Base-by-base conservation (phyloP, 345 rosid species). In the Eucalyptus camaldulensis region DNA sequence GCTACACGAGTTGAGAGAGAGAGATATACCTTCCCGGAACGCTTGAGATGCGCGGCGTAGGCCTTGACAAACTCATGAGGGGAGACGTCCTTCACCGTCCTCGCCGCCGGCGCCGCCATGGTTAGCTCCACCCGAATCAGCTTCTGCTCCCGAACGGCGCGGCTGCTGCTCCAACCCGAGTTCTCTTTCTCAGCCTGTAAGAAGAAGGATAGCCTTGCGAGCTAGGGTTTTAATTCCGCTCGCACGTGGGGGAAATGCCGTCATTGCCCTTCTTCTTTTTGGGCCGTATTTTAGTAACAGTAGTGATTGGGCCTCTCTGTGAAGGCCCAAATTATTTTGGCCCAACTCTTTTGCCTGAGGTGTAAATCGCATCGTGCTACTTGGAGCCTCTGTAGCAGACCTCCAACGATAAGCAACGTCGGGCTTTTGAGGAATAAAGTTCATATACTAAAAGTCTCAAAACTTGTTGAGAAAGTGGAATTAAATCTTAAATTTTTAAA, bases 31-130 rank as follows among this genome's bases (percentile, higher is more conserved):
- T 94, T 93, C 85, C 94, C 95, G 22, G 95, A 93, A 21, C 94
- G 95, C 88, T 94, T 94, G 67, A 94, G 94, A 88, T 93, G 94
- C 29, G 92, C 94, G 5, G 94, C 87, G 88, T 93, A 94, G 25
- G 95, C 95, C 91, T 91, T 94, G 88, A 92, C 94, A 89, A 94
- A 94, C 92, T 94, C 94, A 69, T 92, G 95, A 21, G 95, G 94
- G 22, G 94, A 94, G 72, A 94, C 94, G 86, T 94, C 95, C 89
- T 94, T 94, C 14, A 94, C 94, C 4, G 91, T 93, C 62, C 80
- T 93, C 24, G 94, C 90, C 4, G 58, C 58, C 58, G 92, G 60
- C 80, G 90, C 93, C 93, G 91, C 60, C 89, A 47, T 47, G 58
- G 31, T n/a, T n/a, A 8, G 21, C 58, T 53, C 9, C n/a, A 76